Base-by-base conservation (phyloP, 2,329 filamentous ascomycete species). In the Cladophialophora carrionii region DNA sequence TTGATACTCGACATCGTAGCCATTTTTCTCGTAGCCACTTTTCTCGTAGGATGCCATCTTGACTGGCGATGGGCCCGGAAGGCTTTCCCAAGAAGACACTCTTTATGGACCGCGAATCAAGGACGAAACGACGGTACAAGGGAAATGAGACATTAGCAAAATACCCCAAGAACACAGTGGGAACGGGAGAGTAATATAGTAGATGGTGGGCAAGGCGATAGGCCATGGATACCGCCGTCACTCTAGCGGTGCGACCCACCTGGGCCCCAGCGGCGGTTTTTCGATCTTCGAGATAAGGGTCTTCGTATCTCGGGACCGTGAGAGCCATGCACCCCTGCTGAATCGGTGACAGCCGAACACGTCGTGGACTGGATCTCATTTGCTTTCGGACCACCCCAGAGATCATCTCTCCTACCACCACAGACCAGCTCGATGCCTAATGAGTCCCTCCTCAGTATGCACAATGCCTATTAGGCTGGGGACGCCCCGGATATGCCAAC, bases 1-100 rank as follows among this genome's bases (percentile, higher is more conserved):
- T 52, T 65, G 57, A 67, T 56, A 62, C 37, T 67, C 63, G 55
- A 63, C 57, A 37, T 72, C 74, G 49, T 62, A 66, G 37, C 56
- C 66, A 31, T 12, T 61, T 53, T 69, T 67, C 24, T 41, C 54
- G 34, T 34, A 14, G 32, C 34, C 54, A 7, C 8, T 37, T 56
- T 56, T 61, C 37, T 66, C 66, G 66, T 66, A 63, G 31, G 66
- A 65, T 53, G 59, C 12, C 63, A 66, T 65, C 22, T 43, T 54
- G 56, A 29, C 57, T 9, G 43, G 32, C 20, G 51, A 43, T 8
- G n/a, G 26, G 10, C 26, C n/a, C 22, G 3, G 32, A 37, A 43
- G 17, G 26, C 22, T 12, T n/a, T 31, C 4, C 3, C 3, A 57
- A n/a, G 9, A 41, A 4, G 20, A 34, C 31, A 41, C n/a, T 12